These are phyloP conservation scores for Arabidopsis arenosa DNA, from an alignment of 345 rosid species.

Conservation along the genomic window DNA sequence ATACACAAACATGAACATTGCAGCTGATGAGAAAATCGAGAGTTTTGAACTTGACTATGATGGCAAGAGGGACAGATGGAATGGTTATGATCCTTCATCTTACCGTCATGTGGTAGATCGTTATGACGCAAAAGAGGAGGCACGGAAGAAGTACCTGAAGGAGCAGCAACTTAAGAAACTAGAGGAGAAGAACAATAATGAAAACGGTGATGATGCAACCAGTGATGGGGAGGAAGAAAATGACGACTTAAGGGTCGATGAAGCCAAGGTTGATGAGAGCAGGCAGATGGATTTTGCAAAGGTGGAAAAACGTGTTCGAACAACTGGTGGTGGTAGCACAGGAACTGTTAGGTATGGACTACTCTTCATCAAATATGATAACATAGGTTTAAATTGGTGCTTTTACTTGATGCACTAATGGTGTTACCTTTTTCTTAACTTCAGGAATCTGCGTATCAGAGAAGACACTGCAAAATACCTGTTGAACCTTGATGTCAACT, in stretches of 20 bases:
- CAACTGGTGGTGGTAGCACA: neutral
- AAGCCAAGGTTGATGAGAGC: neutral
- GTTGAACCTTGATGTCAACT: slow-evolving; percentile 69
- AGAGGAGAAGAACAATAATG: neutral
- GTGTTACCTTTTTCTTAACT: slow-evolving; percentile 36
- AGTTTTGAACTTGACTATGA: neutral
- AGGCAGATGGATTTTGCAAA: neutral
- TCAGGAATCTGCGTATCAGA: slow-evolving; percentile 67
- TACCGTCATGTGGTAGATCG: neutral
- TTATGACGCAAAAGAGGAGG: neutral
- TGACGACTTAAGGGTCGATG: neutral
- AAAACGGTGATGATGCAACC: neutral
- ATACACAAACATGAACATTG: neutral
- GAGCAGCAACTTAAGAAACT: neutral
- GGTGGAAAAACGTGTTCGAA: neutral
- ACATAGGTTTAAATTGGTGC: slow-evolving; percentile 41
- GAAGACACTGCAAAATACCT: slow-evolving; percentile 77
- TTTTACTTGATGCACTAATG: slow-evolving; percentile 50
- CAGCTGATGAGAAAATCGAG: neutral
- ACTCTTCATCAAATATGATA: no score
- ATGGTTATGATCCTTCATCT: neutral
- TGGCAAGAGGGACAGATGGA: neutral
- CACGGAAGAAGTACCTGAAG: neutral
- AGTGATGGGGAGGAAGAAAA: neutral
- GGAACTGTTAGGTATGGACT: neutral